A percentile compares a stretch with the other conserved stretches of the same genome.
These are phyloP conservation scores for Calonectria pauciramosa DNA, from an alignment of 2,329 filamentous ascomycete genomes.

Conservation along the genomic window DNA sequence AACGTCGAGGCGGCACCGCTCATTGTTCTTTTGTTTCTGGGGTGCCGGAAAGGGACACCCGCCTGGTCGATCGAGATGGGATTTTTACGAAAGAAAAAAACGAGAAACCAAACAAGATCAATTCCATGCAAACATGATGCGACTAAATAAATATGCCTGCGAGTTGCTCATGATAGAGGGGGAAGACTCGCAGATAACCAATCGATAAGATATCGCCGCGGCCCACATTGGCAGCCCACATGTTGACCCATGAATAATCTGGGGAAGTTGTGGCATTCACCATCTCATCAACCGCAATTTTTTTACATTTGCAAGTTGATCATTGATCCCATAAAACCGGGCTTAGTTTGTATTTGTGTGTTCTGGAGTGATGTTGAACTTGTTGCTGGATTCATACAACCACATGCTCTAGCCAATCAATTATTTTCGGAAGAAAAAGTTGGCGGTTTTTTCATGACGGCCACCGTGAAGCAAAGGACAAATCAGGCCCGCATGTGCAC, in stretches of 20 bases:
- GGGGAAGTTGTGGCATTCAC: not conserved
- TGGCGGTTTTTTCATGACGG: not conserved
- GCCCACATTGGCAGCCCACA: not conserved
- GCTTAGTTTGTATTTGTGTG: not conserved
- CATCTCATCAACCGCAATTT: no score
- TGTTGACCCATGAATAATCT: not conserved
- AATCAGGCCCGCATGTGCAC: not conserved
- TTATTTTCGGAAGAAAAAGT: not conserved
- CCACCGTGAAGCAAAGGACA: not conserved
- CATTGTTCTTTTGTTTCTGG: constrained; percentile 20
- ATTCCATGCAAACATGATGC: not conserved
- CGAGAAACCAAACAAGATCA: not conserved
- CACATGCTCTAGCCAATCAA: not conserved
- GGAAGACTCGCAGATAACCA: not conserved
- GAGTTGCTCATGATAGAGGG: not conserved
- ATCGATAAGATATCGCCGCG: constrained; percentile 8
- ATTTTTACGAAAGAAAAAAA: not conserved
- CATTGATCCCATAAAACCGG: not conserved
- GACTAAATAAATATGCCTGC: not conserved
- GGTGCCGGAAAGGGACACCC: not conserved
- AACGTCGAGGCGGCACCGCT: constrained; percentile 26
- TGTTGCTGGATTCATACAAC: not conserved
- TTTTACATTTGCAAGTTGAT: not conserved
- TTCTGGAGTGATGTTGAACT: not conserved
- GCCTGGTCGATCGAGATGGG: not conserved